These are phyloP conservation scores for Solanum gandarillasii DNA, from an alignment of 257 asterid genomes.

Conservation along the genomic window DNA sequence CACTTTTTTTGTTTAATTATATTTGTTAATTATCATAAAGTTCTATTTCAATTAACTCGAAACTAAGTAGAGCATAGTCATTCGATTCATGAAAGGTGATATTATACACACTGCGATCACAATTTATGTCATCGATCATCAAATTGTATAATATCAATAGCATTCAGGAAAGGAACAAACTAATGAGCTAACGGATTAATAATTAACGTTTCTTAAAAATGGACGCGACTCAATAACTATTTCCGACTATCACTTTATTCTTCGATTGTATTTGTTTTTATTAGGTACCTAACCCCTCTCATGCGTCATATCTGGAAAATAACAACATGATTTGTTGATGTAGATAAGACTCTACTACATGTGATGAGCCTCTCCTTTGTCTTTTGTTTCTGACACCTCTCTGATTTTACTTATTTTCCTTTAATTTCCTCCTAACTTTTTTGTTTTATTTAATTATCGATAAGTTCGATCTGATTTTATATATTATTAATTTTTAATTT, in stretches of 20 bases:
- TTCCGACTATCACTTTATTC: neutral
- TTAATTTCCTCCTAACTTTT: neutral
- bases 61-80: too few species aligned
- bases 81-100: neutral
- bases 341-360: neutral
- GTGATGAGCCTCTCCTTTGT: neutral
- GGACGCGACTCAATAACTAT: neutral
- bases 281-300: neutral
- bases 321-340: neutral
- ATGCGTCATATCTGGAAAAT: neutral
- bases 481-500: too few species aligned
- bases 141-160: neutral
- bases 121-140: neutral
- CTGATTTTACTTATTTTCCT: neutral
- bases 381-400: neutral
- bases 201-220: neutral
- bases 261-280: neutral
- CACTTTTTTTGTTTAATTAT: neutral
- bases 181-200: neutral
- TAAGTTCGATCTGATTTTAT: too few species aligned
- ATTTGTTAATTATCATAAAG: neutral
- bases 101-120: neutral
- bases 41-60: neutral
- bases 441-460: too few species aligned
- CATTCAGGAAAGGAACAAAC: neutral